These are phyloP conservation scores for Iberis pinnata DNA, from an alignment of 345 rosid species.

Conservation along the genomic window DNA sequence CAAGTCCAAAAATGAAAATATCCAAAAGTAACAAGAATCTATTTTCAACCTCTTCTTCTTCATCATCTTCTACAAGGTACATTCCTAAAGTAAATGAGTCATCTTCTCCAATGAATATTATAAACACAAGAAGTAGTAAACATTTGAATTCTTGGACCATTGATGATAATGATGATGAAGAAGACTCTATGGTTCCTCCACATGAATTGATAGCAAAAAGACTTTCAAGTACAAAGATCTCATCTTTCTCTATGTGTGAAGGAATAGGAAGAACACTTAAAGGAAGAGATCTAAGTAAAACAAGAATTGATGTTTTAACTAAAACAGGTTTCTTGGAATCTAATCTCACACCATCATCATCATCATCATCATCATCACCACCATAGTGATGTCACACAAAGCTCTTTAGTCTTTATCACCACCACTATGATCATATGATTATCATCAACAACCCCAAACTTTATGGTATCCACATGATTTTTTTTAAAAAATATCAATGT, in stretches of 20 bases:
- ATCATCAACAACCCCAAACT: slow-evolving; percentile 17
- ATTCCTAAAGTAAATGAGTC: slow-evolving; percentile 30
- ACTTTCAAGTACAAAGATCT: slow-evolving; percentile 38
- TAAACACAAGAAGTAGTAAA: slow-evolving; percentile 32
- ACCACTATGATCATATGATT: slow-evolving; percentile 18
- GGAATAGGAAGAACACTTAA: slow-evolving; percentile 82
- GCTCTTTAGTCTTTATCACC: background rate
- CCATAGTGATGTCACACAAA: slow-evolving; percentile 14
- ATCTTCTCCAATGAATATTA: slow-evolving; percentile 70
- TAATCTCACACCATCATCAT: slow-evolving; percentile 13
- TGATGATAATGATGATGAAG: slow-evolving; percentile 36
- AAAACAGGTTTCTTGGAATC: slow-evolving; percentile 73
- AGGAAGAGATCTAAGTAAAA: slow-evolving; percentile 79
- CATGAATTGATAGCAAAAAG: slow-evolving; percentile 74
- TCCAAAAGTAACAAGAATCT: slow-evolving; percentile 26
- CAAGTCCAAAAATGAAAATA: slow-evolving; percentile 35
- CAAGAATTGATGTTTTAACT: slow-evolving; percentile 59
- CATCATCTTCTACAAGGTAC: slow-evolving; percentile 30
- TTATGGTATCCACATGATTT: slow-evolving; percentile 25
- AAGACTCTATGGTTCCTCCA: slow-evolving; percentile 48
- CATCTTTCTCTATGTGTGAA: slow-evolving; percentile 70
- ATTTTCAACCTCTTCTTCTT: slow-evolving; percentile 37
- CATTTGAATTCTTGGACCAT: slow-evolving; percentile 26
- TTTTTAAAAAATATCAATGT: slow-evolving; percentile 24
- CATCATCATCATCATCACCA: slow-evolving; percentile 27